Evolutionary conservation across 257 asterid genomes (phyloP).

Genomic region (Plantago elongata): DNA sequence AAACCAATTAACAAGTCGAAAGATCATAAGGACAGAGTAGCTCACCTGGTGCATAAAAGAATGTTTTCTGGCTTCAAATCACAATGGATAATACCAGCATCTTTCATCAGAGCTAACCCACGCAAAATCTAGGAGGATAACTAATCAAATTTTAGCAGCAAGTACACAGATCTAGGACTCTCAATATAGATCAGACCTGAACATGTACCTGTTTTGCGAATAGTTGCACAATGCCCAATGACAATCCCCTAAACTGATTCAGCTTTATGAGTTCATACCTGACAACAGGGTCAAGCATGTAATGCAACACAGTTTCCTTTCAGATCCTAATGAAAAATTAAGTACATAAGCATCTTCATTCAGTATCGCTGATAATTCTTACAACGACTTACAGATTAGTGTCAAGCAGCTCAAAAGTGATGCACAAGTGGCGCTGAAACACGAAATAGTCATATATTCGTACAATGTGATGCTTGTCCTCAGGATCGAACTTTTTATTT

Average conservation of each 20-base stretch:
- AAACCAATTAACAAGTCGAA: slow-evolving; percentile 15
- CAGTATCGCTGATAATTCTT: background rate
- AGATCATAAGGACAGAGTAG: slow-evolving; percentile 27
- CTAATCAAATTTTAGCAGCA: slow-evolving; percentile 22
- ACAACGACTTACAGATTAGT: slow-evolving; percentile 75
- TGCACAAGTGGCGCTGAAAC: slow-evolving; percentile 83
- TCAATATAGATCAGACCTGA: slow-evolving; percentile 19
- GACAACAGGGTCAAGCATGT: slow-evolving; percentile 28
- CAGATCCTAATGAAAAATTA: slow-evolving; percentile 17
- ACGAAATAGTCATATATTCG: slow-evolving; percentile 94
- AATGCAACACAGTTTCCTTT: slow-evolving; percentile 20
- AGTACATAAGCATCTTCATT: slow-evolving; percentile 5
- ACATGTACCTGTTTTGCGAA: slow-evolving; percentile 88
- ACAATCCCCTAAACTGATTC: slow-evolving; percentile 86
- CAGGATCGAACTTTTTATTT: slow-evolving; percentile 95
- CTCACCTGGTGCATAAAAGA: slow-evolving; percentile 88
- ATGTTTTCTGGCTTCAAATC: slow-evolving; percentile 98
- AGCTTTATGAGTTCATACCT: slow-evolving; percentile 97
- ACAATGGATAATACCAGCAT: slow-evolving; percentile 95
- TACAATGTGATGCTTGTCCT: slow-evolving; percentile 97
- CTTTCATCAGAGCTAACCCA: slow-evolving; percentile 90
- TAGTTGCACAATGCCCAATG: slow-evolving; percentile 88
- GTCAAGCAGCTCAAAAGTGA: slow-evolving; percentile 90
- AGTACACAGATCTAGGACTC: slow-evolving; percentile 16
- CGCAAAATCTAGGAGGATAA: slow-evolving; percentile 60